Evolutionary conservation across 202 grass and related monocot species (phyloP), one percentile per base, ranked within the genome.

Genomic region (Setaria viridis): DNA sequence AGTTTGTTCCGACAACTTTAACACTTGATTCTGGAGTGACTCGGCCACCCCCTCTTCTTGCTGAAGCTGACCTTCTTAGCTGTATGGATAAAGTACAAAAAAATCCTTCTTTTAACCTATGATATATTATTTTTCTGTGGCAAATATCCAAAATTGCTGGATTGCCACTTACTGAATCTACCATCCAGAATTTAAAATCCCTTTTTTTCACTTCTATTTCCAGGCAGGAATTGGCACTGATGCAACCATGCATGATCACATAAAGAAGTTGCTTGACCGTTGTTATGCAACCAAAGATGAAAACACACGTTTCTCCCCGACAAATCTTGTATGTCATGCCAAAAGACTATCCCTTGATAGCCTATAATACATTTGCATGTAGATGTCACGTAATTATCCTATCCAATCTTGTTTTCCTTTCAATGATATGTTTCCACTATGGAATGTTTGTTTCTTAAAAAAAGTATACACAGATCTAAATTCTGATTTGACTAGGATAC

Each of bases 221-320:
- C 78, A 98, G 96, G 91, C 96, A 80, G 96, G 96, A 91, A 98
- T 98, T 74, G 96, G 93, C 71, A 98, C 96, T 62, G 96, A 98
- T 82, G 96, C 96, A 68, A 98, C 96, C 69, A 98, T 98, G 93
- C 96, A 98, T 85, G 93, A 98, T 66, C 93, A 98, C 83, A 98
- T 98, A 76, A 98, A 98, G 65, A 98, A 98, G 91, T 88, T 92
- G 70, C 88, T 98, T 89, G 96, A 98, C 81, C 86, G 96, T 82
- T 95, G 60, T 57, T 98, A 98, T 89, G 96, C 88, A 33, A 98
- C 91, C 49, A 98, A 98, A 89, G 96, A 98, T 88, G 80, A 87
- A 80, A 94, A 92, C 79, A 94, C 76, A 63, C 91, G 90, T 63
- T 98, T 98, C 91, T 98, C 93, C 9, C 96, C 93, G 2, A 98